Base-by-base conservation (phyloP, 257 asterid genomes). In the Plantago major region DNA sequence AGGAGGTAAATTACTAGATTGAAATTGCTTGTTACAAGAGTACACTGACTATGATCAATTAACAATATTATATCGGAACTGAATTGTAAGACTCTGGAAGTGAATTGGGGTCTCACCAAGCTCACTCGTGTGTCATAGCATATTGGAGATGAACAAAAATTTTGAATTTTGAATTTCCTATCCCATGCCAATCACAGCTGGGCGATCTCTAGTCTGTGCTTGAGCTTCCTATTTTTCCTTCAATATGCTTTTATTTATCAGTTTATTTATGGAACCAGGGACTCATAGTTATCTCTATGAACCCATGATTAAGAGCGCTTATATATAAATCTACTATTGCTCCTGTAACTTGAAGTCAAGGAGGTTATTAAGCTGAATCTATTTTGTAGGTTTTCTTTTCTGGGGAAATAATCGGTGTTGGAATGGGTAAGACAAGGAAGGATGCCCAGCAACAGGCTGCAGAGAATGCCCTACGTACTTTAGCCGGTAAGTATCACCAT, bases 391-490 rank as follows among this genome's bases (percentile, higher is more conserved):
- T 92, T 57, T 73, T 79, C 71, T 89, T 89, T 56, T 63, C 87
- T 40, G 97, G 96, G 43, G 97, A 92, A 64, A 92, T 79, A 72
- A 80, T 89, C 73, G 94, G 97, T 58, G 75, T 71, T 50, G 99
- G 99, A 53, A 81, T 79, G 89, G 99, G 99, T 42, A 92, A 78
- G 74, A 87, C 96, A 13, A 81, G 94, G 76, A 89, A 83, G 79
- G 97, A 92, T 78, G 99, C 99, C 16, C 97, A 89, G 78, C 97
- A 84, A 74, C 96, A 84, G 66, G 99, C 97, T 71, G 96, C 96
- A 40, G 99, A 83, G 70, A 87, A 84, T 74, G 99, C 99, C 40
- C 96, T 92, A 47, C 95, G 70, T 68, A 78, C 76, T 80, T 80
- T 92, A 87, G 96, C 99, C 66, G 96, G 99, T 89, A 81, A 73